Evolutionary conservation across 2,329 filamentous ascomycete genomes (phyloP).

Genomic region (Fusarium praegraminearum): DNA sequence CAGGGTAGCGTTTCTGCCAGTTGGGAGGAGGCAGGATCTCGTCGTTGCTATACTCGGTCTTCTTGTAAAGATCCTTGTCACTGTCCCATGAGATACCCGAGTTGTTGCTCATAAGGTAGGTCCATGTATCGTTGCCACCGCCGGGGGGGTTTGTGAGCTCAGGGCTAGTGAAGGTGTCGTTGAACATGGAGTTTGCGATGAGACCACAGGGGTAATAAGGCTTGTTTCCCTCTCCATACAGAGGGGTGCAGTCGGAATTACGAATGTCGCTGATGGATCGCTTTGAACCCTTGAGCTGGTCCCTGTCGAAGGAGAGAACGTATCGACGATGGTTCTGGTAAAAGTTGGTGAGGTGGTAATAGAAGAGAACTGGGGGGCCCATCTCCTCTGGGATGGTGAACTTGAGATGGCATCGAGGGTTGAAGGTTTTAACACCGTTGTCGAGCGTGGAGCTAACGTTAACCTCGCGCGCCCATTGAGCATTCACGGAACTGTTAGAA

Average conservation of each 20-base stretch:
- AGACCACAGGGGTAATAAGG: slow-evolving; percentile 95
- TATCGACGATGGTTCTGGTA: slow-evolving; percentile 99
- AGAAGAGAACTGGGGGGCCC: slow-evolving; percentile 85
- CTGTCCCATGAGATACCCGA: slow-evolving; percentile 86
- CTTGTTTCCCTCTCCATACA: slow-evolving; percentile 70
- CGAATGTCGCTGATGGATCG: slow-evolving; percentile 71
- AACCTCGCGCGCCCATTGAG: slow-evolving; percentile 58
- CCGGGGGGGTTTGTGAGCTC: slow-evolving; percentile 64
- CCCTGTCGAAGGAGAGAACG: slow-evolving; percentile 85
- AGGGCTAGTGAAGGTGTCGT: slow-evolving; percentile 84
- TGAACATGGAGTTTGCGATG: slow-evolving; percentile 97
- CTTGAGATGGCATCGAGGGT: slow-evolving; percentile 75
- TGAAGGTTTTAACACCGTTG: slow-evolving; percentile 51
- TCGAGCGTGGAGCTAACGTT: slow-evolving; percentile 53
- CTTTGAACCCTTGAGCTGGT: slow-evolving; percentile 81
- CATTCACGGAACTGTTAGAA: slow-evolving; percentile 55
- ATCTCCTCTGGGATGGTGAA: slow-evolving; percentile 86
- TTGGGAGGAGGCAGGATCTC: slow-evolving; percentile 87
- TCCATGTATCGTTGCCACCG: slow-evolving; percentile 53
- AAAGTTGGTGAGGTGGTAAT: slow-evolving; percentile 97
- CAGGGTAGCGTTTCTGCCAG: slow-evolving; percentile 78
- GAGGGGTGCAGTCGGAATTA: slow-evolving; percentile 79
- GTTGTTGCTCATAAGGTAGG: slow-evolving; percentile 81
- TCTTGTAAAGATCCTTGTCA: slow-evolving; percentile 82
- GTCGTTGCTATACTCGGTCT: slow-evolving; percentile 71